These are phyloP conservation scores for Cornus controversa DNA, from an alignment of 148 eudicot species.

Conservation along the genomic window DNA sequence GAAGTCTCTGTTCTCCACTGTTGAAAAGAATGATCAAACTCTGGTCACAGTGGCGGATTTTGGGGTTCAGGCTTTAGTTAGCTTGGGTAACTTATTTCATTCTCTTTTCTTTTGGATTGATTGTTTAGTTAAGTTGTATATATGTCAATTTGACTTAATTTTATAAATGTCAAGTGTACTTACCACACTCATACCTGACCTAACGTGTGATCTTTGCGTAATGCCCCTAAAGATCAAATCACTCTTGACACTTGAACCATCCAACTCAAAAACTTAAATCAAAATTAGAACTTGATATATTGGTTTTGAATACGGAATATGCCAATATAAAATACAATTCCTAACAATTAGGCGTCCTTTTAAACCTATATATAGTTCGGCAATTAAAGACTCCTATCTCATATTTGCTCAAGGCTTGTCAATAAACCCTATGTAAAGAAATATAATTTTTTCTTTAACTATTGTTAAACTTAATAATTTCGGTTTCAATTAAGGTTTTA, in stretches of 20 bases:
- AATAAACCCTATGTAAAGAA: not conserved
- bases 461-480: too few species aligned
- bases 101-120: not conserved
- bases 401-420: not conserved
- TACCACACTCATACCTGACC: too few species aligned
- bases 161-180: too few species aligned
- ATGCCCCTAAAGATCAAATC: too few species aligned
- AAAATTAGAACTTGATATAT: too few species aligned
- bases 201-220: too few species aligned
- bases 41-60: constrained; percentile 95
- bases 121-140: not conserved
- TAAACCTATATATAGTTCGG: not conserved
- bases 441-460: too few species aligned
- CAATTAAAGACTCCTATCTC: not conserved
- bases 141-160: not conserved
- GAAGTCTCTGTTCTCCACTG: constrained; percentile 52
- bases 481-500: too few species aligned
- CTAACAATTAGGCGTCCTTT: not conserved
- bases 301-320: too few species aligned
- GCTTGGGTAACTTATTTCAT: constrained; percentile 53
- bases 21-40: constrained; percentile 78
- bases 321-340: too few species aligned
- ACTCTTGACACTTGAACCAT: too few species aligned
- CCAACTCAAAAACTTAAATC: too few species aligned
- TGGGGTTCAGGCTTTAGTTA: constrained; percentile 93